Evolutionary conservation across 2,329 filamentous ascomycete genomes (phyloP), one percentile per base, ranked within the genome.

Genomic region (Tympanopsis confertula): DNA sequence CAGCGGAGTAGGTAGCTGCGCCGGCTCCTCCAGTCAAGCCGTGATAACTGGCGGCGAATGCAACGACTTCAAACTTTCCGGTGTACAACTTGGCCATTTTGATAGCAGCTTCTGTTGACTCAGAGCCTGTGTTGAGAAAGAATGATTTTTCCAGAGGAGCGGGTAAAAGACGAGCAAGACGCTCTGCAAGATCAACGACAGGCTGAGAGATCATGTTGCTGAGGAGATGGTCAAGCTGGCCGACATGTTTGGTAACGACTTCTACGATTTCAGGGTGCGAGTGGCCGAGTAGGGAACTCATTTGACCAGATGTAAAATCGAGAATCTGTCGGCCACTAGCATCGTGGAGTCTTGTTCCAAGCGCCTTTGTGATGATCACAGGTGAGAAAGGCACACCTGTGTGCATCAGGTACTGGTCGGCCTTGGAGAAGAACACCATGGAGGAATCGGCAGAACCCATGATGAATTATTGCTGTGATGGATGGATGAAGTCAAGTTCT

Each of bases 61-160:
- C 77, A 4, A 81, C 71, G 37, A 82, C 66, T 50, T 81, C 74
- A 45, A 74, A 81, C 37, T 76, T 79, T 1, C 74, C 73, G 0
- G 76, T 82, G 47, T 68, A 77, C 7, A 63, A 55, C 45, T 82
- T 82, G 3, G 77, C 76, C 45, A 82, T 63, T 40, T 74, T 72
- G 40, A 82, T 75, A 2, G 77, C 77, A 3, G 73, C 74, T 44
- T 82, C 76, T 42, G 66, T 73, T 33, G 60, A 66, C 49, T 78
- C 72, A 3, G 62, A 65, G 1, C 73, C 73, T 0, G 73, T 78
- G 37, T 59, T 71, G 7, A 76, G 57, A 43, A 78, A 78, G 47
- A 76, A 68, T 1, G 71, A 63, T 42, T 70, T 69, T 41, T 71
- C 65, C 0, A 78, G 55, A 0, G 58, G 63, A 0, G 50, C 46